Conservation (phyloP, 768 basidiomycete species). For the Boletus pseudopeckii region DNA sequence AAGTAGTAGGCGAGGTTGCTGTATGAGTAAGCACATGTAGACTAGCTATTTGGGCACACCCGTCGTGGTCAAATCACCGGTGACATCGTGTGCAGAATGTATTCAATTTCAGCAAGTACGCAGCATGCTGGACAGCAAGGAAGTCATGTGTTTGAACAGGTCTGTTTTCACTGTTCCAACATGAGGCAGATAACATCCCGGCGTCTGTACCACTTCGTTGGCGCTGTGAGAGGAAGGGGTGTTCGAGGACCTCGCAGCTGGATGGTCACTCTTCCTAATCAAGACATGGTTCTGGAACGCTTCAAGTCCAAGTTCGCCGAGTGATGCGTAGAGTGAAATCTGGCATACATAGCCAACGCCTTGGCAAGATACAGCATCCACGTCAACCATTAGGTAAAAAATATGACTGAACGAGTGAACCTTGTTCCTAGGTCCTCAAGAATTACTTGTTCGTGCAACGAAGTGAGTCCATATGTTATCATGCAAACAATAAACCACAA, state of each 20-base stretch:
- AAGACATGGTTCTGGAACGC: constrained; percentile 8
- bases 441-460: constrained; percentile 2
- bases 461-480: constrained; percentile 4
- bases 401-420: neutral
- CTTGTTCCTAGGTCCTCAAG: neutral
- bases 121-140: neutral
- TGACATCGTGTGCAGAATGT: constrained; percentile 9
- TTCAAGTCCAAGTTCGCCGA: constrained; percentile 4
- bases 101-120: neutral
- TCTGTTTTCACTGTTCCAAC: neutral
- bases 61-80: neutral
- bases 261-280: constrained; percentile 14
- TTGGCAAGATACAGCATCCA: constrained; percentile 15
- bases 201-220: constrained; percentile 26
- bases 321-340: neutral
- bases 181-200: constrained; percentile 30
- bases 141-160: neutral
- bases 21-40: constrained; percentile 7
- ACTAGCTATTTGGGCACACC: neutral
- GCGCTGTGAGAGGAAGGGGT: constrained; percentile 18
- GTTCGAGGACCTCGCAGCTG: constrained; percentile 15
- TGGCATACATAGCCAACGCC: neutral
- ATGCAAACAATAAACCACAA: neutral
- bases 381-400: constrained; percentile 11
- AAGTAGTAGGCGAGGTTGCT: constrained; percentile 36